Evolutionary conservation across 1,284 basidiomycete species (phyloP).

Genomic region (Neolentinus lepideus): DNA sequence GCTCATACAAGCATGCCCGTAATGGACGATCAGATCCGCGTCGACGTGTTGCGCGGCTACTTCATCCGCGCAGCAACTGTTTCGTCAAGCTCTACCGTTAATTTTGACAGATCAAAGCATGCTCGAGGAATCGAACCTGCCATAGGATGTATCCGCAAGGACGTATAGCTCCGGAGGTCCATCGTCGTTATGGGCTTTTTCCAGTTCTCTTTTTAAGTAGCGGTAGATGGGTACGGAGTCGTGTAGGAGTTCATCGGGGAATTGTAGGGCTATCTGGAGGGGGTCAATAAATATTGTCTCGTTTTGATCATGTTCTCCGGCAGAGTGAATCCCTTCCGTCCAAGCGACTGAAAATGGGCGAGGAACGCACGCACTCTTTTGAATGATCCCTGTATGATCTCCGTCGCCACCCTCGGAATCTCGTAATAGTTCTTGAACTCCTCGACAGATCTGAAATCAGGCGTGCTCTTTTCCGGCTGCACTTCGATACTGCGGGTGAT

Average conservation of each 20-base stretch:
- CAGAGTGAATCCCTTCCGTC: too few relatives aligned
- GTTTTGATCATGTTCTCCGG: too few relatives aligned
- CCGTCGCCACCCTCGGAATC: conserved; percentile 44
- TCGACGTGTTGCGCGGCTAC: conserved; percentile 93
- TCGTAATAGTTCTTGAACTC: conserved; percentile 57
- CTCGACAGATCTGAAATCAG: conserved; percentile 16
- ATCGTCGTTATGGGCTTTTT: conserved; percentile 16
- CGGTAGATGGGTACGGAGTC: conserved; percentile 87
- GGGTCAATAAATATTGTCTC: not conserved
- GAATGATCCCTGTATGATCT: conserved; percentile 45
- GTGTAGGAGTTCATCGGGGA: conserved; percentile 89
- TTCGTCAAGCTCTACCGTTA: too few relatives aligned
- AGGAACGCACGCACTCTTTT: conserved; percentile 43
- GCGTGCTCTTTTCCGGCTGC: conserved; percentile 24
- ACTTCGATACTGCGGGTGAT: conserved; percentile 48
- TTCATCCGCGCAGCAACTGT: conserved; percentile 94
- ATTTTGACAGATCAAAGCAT: not conserved
- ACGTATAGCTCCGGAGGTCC: conserved; percentile 67
- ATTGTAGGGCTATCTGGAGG: conserved; percentile 82
- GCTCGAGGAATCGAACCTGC: conserved; percentile 52
- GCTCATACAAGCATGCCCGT: conserved; percentile 95
- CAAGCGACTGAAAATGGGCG: too few relatives aligned
- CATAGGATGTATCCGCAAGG: conserved; percentile 95
- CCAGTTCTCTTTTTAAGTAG: conserved; percentile 51
- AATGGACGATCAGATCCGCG: conserved; percentile 90